Evolutionary conservation across 139 green algal species (phyloP).

Genomic region (Picochlorum sp.): DNA sequence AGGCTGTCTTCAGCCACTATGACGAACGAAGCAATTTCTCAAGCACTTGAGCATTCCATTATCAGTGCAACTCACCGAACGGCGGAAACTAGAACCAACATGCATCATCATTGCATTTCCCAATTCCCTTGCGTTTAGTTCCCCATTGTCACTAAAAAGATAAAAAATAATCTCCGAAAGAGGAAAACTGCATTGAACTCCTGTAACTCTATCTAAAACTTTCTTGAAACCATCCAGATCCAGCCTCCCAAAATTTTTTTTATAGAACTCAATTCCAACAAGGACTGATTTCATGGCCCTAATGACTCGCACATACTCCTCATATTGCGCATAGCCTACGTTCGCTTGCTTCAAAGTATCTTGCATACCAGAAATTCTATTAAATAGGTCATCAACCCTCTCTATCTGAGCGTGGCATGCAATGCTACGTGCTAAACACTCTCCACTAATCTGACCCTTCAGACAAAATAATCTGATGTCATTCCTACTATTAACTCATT

Average conservation of each 20-base stretch:
- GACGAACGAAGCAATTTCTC: too few relatives aligned
- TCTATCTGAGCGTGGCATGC: constrained; percentile 8
- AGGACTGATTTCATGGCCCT: background rate
- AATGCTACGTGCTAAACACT: constrained; percentile 27
- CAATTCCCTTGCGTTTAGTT: background rate
- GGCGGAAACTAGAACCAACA: background rate
- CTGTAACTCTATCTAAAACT: constrained; percentile 9
- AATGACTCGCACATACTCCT: constrained; percentile 2
- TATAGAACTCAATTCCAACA: constrained; percentile 13
- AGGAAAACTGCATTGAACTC: background rate
- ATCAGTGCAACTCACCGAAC: background rate
- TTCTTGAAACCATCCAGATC: background rate
- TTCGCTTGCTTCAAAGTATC: background rate
- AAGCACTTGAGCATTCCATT: background rate
- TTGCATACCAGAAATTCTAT: constrained; percentile 22
- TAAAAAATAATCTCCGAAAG: constrained; percentile 10
- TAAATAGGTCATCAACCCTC: constrained; percentile 20
- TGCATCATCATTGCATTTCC: background rate
- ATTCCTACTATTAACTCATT: too few relatives aligned
- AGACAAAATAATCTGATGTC: too few relatives aligned
- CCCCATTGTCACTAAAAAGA: constrained; percentile 3
- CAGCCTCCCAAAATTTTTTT: background rate
- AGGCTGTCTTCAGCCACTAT: too few relatives aligned
- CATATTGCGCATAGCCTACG: constrained; percentile 11
- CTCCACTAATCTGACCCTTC: constrained; percentile 20